Conservation (phyloP, 2,329 filamentous ascomycete genomes). For the Penicillium sp. region DNA sequence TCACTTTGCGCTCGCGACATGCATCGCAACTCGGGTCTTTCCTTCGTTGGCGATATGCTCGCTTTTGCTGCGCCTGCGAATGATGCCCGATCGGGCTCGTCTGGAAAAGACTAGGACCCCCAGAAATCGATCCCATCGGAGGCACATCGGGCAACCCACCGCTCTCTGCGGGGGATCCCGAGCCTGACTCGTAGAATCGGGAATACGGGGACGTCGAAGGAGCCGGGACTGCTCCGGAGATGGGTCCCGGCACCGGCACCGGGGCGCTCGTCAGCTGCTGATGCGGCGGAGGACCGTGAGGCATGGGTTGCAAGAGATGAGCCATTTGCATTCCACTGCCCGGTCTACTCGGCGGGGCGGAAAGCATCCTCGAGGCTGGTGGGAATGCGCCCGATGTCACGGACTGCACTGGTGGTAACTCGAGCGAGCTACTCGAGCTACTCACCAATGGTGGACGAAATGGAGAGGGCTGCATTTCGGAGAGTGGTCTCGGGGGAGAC, state of each 20-base stretch:
- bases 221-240: conserved; percentile 17
- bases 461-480: conserved; percentile 39
- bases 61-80: conserved; percentile 71
- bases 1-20: conserved; percentile 80
- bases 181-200: conserved; percentile 46
- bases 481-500: conserved; percentile 6
- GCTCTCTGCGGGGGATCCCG: conserved; percentile 45
- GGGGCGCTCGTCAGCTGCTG: conserved; percentile 5
- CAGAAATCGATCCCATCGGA: conserved; percentile 43
- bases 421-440: conserved; percentile 34
- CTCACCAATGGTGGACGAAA: conserved; percentile 29
- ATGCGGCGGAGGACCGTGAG: conserved; percentile 31
- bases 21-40: conserved; percentile 99
- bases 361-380: conserved; percentile 35
- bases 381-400: conserved; percentile 38
- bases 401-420: conserved; percentile 41
- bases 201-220: conserved; percentile 35
- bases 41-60: conserved; percentile 89
- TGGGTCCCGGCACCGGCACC: not conserved
- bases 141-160: conserved; percentile 39
- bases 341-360: conserved; percentile 44
- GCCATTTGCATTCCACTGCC: conserved; percentile 47
- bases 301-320: conserved; percentile 44
- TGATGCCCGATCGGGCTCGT: conserved; percentile 52
- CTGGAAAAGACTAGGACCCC: conserved; percentile 39